phyloP scores from a whole-genome alignment of 306 rosid genomes.

The Leucaena leucocephala region DNA sequence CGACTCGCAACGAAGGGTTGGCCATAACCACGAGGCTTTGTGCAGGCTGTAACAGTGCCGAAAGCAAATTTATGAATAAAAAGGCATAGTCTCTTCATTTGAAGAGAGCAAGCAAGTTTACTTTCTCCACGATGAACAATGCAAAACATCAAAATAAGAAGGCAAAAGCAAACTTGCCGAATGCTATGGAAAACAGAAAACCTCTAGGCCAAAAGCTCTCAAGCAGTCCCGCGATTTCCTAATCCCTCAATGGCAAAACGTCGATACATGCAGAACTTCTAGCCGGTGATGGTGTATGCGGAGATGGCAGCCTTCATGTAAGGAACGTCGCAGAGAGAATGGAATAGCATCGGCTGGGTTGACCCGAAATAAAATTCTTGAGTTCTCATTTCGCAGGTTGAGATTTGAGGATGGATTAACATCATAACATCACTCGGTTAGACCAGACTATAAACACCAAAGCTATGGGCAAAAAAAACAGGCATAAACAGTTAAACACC shows the following conservation, averaged over 20 bases:
- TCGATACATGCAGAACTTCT: background rate
- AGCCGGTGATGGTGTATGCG: no score
- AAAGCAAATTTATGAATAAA: slow-evolving; percentile 27
- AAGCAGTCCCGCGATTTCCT: background rate
- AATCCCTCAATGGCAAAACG: background rate
- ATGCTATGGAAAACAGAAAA: background rate
- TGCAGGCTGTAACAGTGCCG: slow-evolving; percentile 6
- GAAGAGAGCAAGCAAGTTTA: background rate
- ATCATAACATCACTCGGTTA: no score
- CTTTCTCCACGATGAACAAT: background rate
- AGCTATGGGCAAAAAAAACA: no score
- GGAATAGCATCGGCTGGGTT: no score
- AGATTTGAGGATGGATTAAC: no score
- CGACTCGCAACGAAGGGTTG: background rate
- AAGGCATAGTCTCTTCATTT: slow-evolving; percentile 32
- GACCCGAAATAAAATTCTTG: no score
- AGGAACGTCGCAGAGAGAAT: no score
- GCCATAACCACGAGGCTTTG: background rate
- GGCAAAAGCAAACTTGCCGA: background rate
- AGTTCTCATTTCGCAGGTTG: no score
- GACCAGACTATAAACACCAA: no score
- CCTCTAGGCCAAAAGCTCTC: background rate
- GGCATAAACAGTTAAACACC: no score
- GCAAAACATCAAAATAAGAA: background rate
- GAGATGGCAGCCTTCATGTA: no score